phyloP scores from a whole-genome alignment of 495 filamentous ascomycete genomes.

The Penicillium arizonense region DNA sequence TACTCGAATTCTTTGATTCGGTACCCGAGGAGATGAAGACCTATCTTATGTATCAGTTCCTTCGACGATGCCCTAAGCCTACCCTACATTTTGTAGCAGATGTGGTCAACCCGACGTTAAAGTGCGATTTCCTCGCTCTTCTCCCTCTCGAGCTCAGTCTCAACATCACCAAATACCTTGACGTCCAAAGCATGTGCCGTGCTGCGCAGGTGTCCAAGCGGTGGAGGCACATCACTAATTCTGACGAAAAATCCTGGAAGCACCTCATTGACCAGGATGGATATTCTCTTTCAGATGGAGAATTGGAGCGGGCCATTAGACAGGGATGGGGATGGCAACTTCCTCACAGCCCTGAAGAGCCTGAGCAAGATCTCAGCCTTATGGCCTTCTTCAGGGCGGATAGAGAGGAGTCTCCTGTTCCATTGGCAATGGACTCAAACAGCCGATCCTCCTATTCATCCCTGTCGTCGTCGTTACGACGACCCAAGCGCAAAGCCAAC shows the following conservation, averaged over 20 bases:
- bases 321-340: constrained; percentile 99
- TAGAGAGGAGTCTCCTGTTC: constrained; percentile 37
- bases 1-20: constrained; percentile 87
- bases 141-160: constrained; percentile 85
- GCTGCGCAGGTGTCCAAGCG: constrained; percentile 92
- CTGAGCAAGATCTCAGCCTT: constrained; percentile 74
- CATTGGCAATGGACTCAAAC: constrained; percentile 26
- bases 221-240: constrained; percentile 87
- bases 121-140: constrained; percentile 84
- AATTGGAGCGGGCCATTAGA: constrained; percentile 79
- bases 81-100: constrained; percentile 90
- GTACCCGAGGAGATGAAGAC: constrained; percentile 86
- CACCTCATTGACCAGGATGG: constrained; percentile 84
- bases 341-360: constrained; percentile 69
- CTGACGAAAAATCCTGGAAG: constrained; percentile 95
- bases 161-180: constrained; percentile 83
- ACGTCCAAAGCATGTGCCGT: constrained; percentile 82
- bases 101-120: constrained; percentile 93
- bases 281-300: constrained; percentile 73
- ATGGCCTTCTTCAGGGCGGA: constrained; percentile 44
- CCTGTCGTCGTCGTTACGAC: constrained; percentile 28
- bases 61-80: constrained; percentile 83
- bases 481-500: constrained; percentile 55
- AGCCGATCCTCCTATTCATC: constrained; percentile 23
- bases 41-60: constrained; percentile 93